A percentile compares a stretch with the other conserved stretches of the same genome.
These are phyloP conservation scores for Rossbeevera mucosa DNA, from an alignment of 768 basidiomycete genomes.

Conservation along the genomic window DNA sequence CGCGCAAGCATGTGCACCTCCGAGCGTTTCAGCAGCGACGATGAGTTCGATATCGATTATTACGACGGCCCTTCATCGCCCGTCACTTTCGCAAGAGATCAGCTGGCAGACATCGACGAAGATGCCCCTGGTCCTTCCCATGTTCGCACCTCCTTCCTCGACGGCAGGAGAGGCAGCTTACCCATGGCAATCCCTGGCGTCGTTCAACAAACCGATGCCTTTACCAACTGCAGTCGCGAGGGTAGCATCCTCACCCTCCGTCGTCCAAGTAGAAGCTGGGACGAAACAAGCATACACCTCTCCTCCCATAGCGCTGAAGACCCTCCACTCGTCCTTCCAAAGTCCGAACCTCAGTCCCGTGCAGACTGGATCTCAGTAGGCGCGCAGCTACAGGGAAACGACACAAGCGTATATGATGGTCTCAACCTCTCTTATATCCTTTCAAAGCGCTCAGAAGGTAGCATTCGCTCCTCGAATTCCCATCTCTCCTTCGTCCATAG, in stretches of 20 bases:
- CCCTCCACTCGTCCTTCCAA: constrained; percentile 36
- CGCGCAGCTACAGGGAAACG: constrained; percentile 32
- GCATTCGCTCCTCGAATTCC: constrained; percentile 29
- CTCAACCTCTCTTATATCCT: constrained; percentile 46
- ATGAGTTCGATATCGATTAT: constrained; percentile 42
- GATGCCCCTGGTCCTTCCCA: constrained; percentile 27
- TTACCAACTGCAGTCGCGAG: constrained; percentile 45
- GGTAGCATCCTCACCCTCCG: constrained; percentile 56
- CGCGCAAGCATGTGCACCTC: constrained; percentile 31
- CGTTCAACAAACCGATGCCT: constrained; percentile 15
- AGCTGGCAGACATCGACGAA: constrained; percentile 33
- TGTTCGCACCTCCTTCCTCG: constrained; percentile 15
- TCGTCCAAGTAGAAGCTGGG: constrained; percentile 56
- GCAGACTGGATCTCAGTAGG: constrained; percentile 55
- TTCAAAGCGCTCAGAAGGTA: constrained; percentile 30
- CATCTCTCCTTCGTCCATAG: constrained; percentile 17
- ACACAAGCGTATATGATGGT: constrained; percentile 26
- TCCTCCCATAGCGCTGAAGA: constrained; percentile 20
- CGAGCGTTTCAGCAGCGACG: constrained; percentile 44
- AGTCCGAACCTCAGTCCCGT: constrained; percentile 38
- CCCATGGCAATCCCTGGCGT: constrained; percentile 57
- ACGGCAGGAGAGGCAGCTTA: constrained; percentile 48
- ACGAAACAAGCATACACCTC: constrained; percentile 35
- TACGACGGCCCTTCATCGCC: constrained; percentile 36
- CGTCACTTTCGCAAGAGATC: constrained; percentile 38